phyloP scores from a whole-genome alignment of 345 rosid species.

The Eucalyptus viminalis region DNA sequence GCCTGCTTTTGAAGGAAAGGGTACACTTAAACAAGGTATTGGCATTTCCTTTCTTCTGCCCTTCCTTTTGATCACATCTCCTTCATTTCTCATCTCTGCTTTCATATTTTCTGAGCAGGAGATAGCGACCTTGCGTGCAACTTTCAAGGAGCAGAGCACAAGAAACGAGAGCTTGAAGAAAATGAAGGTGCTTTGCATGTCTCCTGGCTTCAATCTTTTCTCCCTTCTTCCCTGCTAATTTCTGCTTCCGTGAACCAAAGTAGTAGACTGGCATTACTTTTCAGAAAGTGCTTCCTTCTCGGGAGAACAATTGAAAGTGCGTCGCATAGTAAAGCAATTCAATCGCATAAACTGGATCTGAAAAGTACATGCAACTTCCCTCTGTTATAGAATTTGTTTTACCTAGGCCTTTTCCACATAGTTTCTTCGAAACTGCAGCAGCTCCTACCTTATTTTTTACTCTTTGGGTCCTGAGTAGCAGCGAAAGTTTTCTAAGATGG shows the following conservation, averaged over 20 bases:
- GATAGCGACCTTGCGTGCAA: constrained; percentile 34
- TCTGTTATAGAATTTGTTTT: background rate
- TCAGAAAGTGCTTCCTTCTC: background rate
- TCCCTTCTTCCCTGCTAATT: background rate
- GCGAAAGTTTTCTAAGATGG: background rate
- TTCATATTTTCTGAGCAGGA: constrained; percentile 28
- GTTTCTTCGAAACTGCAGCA: background rate
- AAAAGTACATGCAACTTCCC: background rate
- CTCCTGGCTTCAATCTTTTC: background rate
- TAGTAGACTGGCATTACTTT: background rate
- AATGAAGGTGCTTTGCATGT: constrained; percentile 38
- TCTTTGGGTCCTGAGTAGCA: background rate
- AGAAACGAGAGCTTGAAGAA: constrained; percentile 61
- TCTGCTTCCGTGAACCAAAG: background rate
- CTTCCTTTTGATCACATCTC: background rate
- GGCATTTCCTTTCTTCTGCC: constrained; percentile 2
- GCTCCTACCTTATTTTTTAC: background rate
- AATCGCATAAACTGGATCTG: background rate
- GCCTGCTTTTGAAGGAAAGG: constrained; percentile 45
- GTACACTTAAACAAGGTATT: constrained; percentile 17
- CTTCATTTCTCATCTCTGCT: background rate
- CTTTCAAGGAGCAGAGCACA: constrained; percentile 26
- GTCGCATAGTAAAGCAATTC: background rate
- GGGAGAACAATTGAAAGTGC: background rate
- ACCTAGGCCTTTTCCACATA: background rate